Evolutionary conservation across 495 filamentous ascomycete genomes (phyloP), one percentile per base, ranked within the genome.

Genomic region (Lophiostoma macrostomum): DNA sequence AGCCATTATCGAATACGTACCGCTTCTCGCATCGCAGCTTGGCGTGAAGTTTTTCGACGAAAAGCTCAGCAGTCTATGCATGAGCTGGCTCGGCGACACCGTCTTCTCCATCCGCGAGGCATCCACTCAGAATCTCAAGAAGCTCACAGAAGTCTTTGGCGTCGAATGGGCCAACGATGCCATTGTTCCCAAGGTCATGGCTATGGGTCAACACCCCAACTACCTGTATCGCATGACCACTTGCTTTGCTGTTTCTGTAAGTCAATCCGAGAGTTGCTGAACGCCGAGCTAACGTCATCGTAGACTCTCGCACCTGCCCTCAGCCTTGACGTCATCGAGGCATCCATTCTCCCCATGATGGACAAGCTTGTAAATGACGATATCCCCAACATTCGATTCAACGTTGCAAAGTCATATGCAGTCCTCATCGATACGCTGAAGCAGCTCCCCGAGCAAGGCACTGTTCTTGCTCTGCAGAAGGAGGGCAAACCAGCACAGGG

Each of bases 221-320:
- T 98, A 98, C 67, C 83, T 98, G 34, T 98, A 98, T 78, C 82
- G 93, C 60, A 98, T 98, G 93, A 98, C 93, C 11, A 98, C 93
- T 24, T 96, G 91, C 72, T 96, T 97, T 66, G 93, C 93, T 41
- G 90, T 98, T 62, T 90, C 91, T 54, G 93, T 98, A 81, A 74
- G 88, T 78, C 32, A 3, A 32, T 45, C 30, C 37, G 13, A 4
- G 1, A 42, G 4, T 35, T 55, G 28, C 13, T 13, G 2, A n/a
- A 7, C 27, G 34, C 29, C 48, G 23, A 30, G 39, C 31, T 57
- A 40, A 64, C 78, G 60, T 79, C 63, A 36, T 13, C 2, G 16
- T 55, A 97, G 94, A 98, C 93, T 22, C 85, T 98, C 43, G 86
- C 94, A 29, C 84, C 88, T 23, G 94, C 91, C 56, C 88, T 97